Evolutionary conservation across 1,284 basidiomycete species (phyloP), one percentile per base, ranked within the genome.

Genomic region (Cerrena zonata): DNA sequence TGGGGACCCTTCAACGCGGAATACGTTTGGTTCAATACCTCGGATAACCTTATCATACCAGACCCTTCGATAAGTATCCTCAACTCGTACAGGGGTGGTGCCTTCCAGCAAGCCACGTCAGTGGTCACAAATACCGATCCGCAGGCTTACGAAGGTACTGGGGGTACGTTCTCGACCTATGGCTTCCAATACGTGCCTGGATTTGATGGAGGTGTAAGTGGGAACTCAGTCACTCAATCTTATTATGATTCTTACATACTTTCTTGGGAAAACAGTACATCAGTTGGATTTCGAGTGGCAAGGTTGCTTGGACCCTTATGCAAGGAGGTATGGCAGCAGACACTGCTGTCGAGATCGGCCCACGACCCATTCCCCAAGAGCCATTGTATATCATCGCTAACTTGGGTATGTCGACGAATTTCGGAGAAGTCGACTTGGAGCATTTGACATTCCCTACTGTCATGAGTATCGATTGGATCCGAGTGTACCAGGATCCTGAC

Each of bases 301-400:
- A 80, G 59, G 69, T 77, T 48, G 79, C 82, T 26, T 98, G 91
- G 91, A 89, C 84, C 2, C 59, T 97, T 48, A 78, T 80, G 36
- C 76, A 78, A n/a, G 67, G 72, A 36, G 93, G 88, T 3, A 78
- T 94, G 69, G 81, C 71, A 3, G 78, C 86, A 2, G 86, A 94
- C 62, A 45, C 69, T 0, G 54, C 60, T 1, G 83, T 84, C 13
- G 72, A 90, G 55, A 90, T 95, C 48, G 73, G 82, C 1, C 76
- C 79, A 36, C 76, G 94, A 40, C 79, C 85, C 3, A 76, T 97
- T 37, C 80, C 92, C 0, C 82, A 89, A 60, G 93, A 94, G 65
- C 91, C 91, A 2, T 82, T 94, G 82, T 86, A 91, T 65, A 75
- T 94, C 61, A 80, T 94, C 57, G 69, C 79, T 52, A 91, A 92